Base-by-base conservation (phyloP, 768 basidiomycete genomes). In the Pholiota microspora region DNA sequence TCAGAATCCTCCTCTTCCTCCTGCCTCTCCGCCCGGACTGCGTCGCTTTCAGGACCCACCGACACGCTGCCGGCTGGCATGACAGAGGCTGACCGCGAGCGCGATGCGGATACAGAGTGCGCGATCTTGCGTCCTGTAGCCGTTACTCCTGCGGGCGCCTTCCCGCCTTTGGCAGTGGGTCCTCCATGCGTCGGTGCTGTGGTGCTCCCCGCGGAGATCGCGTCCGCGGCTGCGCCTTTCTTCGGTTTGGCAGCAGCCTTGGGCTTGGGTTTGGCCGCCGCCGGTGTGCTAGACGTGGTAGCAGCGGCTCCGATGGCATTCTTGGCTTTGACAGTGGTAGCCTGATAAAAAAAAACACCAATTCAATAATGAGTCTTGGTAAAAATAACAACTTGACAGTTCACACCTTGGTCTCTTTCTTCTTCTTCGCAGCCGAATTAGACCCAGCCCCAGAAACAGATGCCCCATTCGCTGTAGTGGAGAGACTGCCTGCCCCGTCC, bases 1-100 rank as follows among this genome's bases (percentile, higher is more conserved):
- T 71, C 73, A 36, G 72, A 73, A 4, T 79, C 77, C 34, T 77
- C 78, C 53, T 80, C 85, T 40, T 77, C 78, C 51, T 77, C 72
- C 51, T 77, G 72, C 51, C 71, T 72, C 50, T 77, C 76, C 23
- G 66, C 64, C 53, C 70, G 68, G 51, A 59, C 51, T 50, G 45
- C 77, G 71, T 34, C 68, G 68, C 45, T 78, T 31, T 65, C 64
- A 10, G 62, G 62, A 71, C 25, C 77, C 16, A 67, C 71, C 15
- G 74, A 72, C 21, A 53, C 50, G 27, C 49, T 46, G 42, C 72
- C 69, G 21, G 71, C 67, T 29, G 88, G 88, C 73, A 89, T 82
- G 45, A 77, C 81, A 23, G 88, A 90, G 8, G 85, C 76, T 9
- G 89, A 91, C 10, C 88, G 78, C 28, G 89, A 92, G 25, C 88